Evolutionary conservation across 176 grass and related monocot genomes (phyloP).

Genomic region (Alloteropsis semialata): DNA sequence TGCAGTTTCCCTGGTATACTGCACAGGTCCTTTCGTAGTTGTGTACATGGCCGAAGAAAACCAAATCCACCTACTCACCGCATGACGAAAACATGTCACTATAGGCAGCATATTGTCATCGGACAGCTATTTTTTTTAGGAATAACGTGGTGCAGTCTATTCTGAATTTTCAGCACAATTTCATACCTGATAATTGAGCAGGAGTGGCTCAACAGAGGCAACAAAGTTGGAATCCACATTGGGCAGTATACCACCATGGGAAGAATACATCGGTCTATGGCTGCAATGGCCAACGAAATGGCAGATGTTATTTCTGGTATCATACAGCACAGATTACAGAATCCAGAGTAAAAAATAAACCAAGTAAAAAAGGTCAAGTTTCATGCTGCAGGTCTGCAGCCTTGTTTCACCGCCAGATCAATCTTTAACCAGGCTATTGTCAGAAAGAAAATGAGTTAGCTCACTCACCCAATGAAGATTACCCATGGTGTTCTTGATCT

Average conservation of each 20-base stretch:
- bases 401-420: neutral
- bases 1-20: slow-evolving; percentile 59
- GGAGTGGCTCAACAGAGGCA: slow-evolving; percentile 62
- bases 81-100: neutral
- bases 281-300: slow-evolving; percentile 25
- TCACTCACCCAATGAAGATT: slow-evolving; percentile 74
- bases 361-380: neutral
- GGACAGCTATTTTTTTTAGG: neutral
- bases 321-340: neutral
- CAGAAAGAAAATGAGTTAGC: slow-evolving; percentile 6
- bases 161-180: neutral
- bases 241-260: slow-evolving; percentile 34
- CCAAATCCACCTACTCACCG: slow-evolving; percentile 72
- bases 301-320: neutral
- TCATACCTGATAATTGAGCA: slow-evolving; percentile 59
- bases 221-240: slow-evolving; percentile 66
- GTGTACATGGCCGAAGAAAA: slow-evolving; percentile 83
- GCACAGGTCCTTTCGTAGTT: slow-evolving; percentile 89
- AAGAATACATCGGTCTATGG: slow-evolving; percentile 87
- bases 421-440: neutral
- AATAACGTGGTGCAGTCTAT: neutral
- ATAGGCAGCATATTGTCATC: neutral
- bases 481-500: slow-evolving; percentile 75
- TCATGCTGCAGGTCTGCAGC: neutral
- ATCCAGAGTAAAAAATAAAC: neutral